phyloP scores from a whole-genome alignment of 768 basidiomycete species.

The Rhodocollybia butyracea region DNA sequence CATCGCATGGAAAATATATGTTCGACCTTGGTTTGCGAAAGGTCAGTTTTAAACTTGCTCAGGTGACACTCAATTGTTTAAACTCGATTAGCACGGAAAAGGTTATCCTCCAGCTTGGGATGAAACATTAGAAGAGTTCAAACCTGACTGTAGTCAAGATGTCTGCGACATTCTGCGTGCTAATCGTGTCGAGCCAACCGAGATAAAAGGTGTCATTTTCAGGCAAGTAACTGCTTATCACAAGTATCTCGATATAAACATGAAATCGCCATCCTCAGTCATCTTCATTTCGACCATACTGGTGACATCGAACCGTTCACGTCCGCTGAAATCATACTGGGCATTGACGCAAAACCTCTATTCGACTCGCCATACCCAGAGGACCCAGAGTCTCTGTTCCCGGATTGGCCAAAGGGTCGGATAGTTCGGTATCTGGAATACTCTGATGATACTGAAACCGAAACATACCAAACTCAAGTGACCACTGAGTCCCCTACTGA shows the following conservation, averaged over 20 bases:
- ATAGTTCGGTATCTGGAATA: not conserved
- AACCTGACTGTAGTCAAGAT: not conserved
- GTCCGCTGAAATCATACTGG: slow-evolving; percentile 1
- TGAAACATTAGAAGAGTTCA: slow-evolving; percentile 1
- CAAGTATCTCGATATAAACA: not conserved
- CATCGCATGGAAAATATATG: not conserved
- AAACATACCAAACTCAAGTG: not conserved
- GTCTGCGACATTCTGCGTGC: not conserved
- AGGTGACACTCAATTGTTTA: not conserved
- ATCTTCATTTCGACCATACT: slow-evolving; percentile 7
- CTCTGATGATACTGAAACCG: not conserved
- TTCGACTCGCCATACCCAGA: not conserved
- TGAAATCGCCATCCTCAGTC: not conserved
- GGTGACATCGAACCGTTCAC: not conserved
- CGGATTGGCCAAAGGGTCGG: not conserved
- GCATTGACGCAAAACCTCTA: not conserved
- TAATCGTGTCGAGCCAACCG: not conserved
- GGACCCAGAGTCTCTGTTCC: slow-evolving; percentile 1
- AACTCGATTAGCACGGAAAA: not conserved
- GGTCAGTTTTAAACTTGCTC: not conserved
- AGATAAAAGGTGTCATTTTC: slow-evolving; percentile 5
- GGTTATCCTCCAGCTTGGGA: slow-evolving; percentile 2
- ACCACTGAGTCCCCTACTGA: too few relatives aligned
- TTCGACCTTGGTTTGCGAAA: slow-evolving; percentile 5
- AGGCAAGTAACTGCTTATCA: too few relatives aligned